These are phyloP conservation scores for Penicillium cosmopolitanum DNA, from an alignment of 495 filamentous ascomycete genomes.

Conservation along the genomic window DNA sequence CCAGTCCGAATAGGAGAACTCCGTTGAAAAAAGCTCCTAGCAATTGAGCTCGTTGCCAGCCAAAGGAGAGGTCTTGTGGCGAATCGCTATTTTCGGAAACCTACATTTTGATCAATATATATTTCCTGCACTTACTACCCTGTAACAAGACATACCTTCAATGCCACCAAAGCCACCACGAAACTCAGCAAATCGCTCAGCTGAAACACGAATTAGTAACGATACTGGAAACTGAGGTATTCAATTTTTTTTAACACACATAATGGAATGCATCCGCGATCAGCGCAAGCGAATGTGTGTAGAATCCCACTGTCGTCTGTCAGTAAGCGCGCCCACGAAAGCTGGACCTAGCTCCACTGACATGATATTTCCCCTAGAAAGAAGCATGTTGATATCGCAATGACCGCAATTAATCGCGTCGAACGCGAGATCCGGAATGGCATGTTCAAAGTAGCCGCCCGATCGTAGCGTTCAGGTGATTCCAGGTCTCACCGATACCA, in stretches of 20 bases:
- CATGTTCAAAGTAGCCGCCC: slow-evolving; percentile 20
- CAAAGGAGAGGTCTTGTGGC: slow-evolving; percentile 43
- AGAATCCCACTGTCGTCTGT: slow-evolving; percentile 64
- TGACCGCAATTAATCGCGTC: slow-evolving; percentile 47
- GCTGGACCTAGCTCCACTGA: slow-evolving; percentile 21
- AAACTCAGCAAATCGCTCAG: slow-evolving; percentile 91
- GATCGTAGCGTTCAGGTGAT: background rate
- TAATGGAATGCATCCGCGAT: slow-evolving; percentile 96
- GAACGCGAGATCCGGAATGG: slow-evolving; percentile 37
- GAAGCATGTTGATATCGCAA: slow-evolving; percentile 53
- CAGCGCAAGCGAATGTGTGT: slow-evolving; percentile 81
- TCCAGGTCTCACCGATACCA: background rate
- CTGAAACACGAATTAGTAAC: slow-evolving; percentile 46
- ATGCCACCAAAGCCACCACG: slow-evolving; percentile 80
- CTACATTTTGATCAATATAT: background rate
- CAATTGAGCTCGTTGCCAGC: slow-evolving; percentile 84
- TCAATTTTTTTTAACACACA: slow-evolving; percentile 47
- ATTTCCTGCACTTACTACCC: too few relatives aligned
- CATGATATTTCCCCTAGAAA: slow-evolving; percentile 55
- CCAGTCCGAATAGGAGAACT: slow-evolving; percentile 83
- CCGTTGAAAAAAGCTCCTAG: slow-evolving; percentile 87
- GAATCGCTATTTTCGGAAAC: slow-evolving; percentile 27
- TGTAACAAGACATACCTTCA: slow-evolving; percentile 58
- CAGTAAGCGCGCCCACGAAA: slow-evolving; percentile 9
- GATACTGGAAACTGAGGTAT: too few relatives aligned